Base-by-base conservation (phyloP, 768 basidiomycete genomes). In the Dentipellis fragilis region DNA sequence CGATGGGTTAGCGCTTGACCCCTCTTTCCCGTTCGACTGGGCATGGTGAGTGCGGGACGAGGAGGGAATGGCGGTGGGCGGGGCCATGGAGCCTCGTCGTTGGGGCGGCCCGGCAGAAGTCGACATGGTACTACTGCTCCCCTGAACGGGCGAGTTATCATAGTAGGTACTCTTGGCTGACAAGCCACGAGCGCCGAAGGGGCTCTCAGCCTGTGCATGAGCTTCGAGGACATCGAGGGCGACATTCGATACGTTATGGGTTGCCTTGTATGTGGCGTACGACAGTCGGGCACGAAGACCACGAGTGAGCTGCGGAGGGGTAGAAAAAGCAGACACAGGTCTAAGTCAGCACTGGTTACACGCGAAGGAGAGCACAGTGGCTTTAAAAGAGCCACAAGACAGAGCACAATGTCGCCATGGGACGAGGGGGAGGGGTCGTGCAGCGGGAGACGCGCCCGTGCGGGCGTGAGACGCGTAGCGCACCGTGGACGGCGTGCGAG, bases 211-310 rank as follows among this genome's bases (percentile, higher is more conserved):
- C 54, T 69, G 71, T 40, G 72, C 70, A 63, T 83, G 82, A 14
- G 79, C 77, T 67, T 92, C 90, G 49, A 89, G 78, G 59, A 90
- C 87, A 63, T 78, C 77, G 50, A 90, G 71, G 47, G 84, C 75
- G 51, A 82, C 72, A 54, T 83, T 79, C 10, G 84, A 73, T 54
- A 87, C 70, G 67, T 89, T 86, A 68, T 89, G 80, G 12, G 77
- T 76, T 4, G 89, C 87, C 71, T 92, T 92, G 77, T 86, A 90
- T 1, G 85, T 84, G 21, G 89, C 89, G 69, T 89, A 89, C 0
- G 87, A 80, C 52, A 93, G 79, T 61, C 89, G 84, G 63, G 89
- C 78, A 58, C 90, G 83, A 55, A 93, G 77, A 54, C 80, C 83
- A 66, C 87, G 86, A 65, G 88, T 87, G 35, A 92, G 81, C 89